Percentiles rank a stretch among this genome's conserved stretches.
phyloP scores from a whole-genome alignment of 2,329 filamentous ascomycete species.

The Sarocladiaceae sp. region DNA sequence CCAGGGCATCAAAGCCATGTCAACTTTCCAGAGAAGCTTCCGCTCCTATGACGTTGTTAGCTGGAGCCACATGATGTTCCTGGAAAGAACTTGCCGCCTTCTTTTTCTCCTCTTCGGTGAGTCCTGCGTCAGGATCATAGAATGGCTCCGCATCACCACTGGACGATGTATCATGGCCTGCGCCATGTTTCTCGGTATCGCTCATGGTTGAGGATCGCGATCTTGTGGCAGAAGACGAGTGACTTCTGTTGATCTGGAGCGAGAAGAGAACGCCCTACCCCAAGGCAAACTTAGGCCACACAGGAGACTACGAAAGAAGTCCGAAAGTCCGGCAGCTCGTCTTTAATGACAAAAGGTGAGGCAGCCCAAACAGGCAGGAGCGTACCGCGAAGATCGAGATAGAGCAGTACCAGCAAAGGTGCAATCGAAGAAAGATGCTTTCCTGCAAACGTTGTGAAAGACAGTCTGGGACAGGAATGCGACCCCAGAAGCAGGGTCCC shows the following conservation, averaged over 20 bases:
- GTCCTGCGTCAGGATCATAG: constrained; percentile 49
- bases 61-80: neutral
- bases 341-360: too few relatives aligned
- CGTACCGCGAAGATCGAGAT: too few relatives aligned
- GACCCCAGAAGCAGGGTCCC: neutral
- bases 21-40: constrained; percentile 55
- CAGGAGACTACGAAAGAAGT: too few relatives aligned
- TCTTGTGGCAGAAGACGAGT: neutral
- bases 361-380: too few relatives aligned
- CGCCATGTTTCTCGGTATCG: constrained; percentile 25
- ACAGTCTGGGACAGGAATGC: neutral
- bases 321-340: too few relatives aligned
- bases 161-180: constrained; percentile 19
- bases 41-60: constrained; percentile 41
- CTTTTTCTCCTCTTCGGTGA: constrained; percentile 56
- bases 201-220: constrained; percentile 14
- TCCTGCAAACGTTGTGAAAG: neutral
- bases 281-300: too few relatives aligned
- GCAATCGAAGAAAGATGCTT: neutral
- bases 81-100: constrained; percentile 44
- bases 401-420: neutral
- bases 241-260: too few relatives aligned
- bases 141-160: constrained; percentile 21
- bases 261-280: too few relatives aligned
- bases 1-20: constrained; percentile 56